Evolutionary conservation across 495 filamentous ascomycete species (phyloP), one percentile per base, ranked within the genome.

Genomic region (Aspergillus cavernicola): DNA sequence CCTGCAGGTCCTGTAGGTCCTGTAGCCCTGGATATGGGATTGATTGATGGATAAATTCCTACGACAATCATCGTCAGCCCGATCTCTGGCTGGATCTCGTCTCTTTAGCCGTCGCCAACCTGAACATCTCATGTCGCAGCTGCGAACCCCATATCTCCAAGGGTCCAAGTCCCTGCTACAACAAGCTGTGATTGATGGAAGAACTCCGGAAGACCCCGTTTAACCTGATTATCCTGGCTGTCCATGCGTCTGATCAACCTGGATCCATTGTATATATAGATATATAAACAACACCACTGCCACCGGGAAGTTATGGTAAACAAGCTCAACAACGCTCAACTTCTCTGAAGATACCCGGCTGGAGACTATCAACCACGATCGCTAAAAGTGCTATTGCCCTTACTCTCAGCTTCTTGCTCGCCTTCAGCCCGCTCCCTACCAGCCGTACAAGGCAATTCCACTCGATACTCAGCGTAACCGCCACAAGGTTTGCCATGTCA

Each of bases 401-500:
- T 19, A 10, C 13, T 2, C 8, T 31, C 4, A 24, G 41, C n/a
- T 2, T 44, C 11, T n/a, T 44, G 23, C 41, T 44, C 4, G 20
- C 41, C 26, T 51, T 18, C 32, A 51, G n/a, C 48, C 48, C 5
- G 36, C 6, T 7, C 48, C 48, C n/a, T 19, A 29, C 37, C 48
- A 51, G 16, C 32, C 48, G 6, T 39, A 51, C 32, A 31, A 39
- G 48, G 33, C 41, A 18, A 44, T 44, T 7, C 41, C 41, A 4
- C 41, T 44, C 26, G n/a, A 44, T 4, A 31, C 41, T 11, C 41
- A 12, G 15, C 41, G 41, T 8, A 29, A 44, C 15, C 16, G 23
- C 5, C 41, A 29, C 24, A 48, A 55, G 37, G 32, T 55, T 5
- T 55, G 52, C 43, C n/a, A 40, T 12, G 52, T 55, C 33, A 29